Evolutionary conservation across 2,329 filamentous ascomycete genomes (phyloP).

Genomic region (Aschersonia sp.): DNA sequence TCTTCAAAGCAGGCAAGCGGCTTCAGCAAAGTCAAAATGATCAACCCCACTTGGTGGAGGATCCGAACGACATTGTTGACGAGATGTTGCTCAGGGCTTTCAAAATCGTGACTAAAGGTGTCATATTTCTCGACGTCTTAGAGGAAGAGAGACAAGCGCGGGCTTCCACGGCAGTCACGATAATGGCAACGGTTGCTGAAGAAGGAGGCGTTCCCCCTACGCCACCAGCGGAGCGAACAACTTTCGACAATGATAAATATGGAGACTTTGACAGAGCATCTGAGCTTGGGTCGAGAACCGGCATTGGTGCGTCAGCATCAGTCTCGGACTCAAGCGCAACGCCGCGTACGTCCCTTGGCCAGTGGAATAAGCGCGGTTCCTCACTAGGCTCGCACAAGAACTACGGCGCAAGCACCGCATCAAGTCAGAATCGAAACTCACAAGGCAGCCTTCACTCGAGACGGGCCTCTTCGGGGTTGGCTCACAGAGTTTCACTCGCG

Average conservation of each 20-base stretch:
- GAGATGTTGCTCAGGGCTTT: conserved; percentile 91
- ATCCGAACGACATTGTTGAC: conserved; percentile 67
- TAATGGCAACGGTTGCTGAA: conserved; percentile 45
- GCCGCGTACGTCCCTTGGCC: conserved; percentile 17
- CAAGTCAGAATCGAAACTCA: conserved; percentile 19
- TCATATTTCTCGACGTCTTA: conserved; percentile 79
- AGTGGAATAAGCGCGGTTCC: conserved; percentile 32
- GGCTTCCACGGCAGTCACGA: conserved; percentile 38
- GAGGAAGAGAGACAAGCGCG: conserved; percentile 44
- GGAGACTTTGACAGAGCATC: conserved; percentile 24
- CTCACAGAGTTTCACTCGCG: conserved; percentile 68
- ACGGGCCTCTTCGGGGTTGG: conserved; percentile 38
- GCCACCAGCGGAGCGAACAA: conserved; percentile 43
- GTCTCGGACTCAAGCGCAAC: conserved; percentile 21
- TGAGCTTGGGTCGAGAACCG: conserved; percentile 16
- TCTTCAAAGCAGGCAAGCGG: conserved; percentile 80
- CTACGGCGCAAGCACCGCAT: conserved; percentile 11
- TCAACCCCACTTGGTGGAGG: conserved; percentile 30
- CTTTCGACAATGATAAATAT: conserved; percentile 27
- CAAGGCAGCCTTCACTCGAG: conserved; percentile 23
- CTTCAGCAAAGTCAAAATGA: conserved; percentile 60
- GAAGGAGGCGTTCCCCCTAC: conserved; percentile 46
- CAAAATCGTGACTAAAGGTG: conserved; percentile 81
- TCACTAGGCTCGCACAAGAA: conserved; percentile 22
- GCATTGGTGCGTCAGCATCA: conserved; percentile 16